Conservation (phyloP, 2,329 filamentous ascomycete species). For the Beauveria sp. region DNA sequence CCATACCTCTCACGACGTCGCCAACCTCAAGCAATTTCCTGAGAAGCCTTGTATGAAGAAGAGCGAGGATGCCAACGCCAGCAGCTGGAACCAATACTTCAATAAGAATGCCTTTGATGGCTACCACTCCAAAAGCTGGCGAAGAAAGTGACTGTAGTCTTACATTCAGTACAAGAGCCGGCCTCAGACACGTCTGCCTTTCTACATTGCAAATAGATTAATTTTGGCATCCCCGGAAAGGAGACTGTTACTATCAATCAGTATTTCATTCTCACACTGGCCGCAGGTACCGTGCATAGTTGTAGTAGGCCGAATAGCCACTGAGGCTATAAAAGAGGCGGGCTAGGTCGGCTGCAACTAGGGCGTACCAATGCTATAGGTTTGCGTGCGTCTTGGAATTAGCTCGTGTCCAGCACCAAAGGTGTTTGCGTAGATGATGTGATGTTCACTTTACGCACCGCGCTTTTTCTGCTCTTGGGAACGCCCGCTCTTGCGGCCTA, state of each 20-base stretch:
- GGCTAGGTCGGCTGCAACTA: too few species aligned
- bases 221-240: background rate
- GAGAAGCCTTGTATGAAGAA: constrained; percentile 48
- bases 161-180: background rate
- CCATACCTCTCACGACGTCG: constrained; percentile 84
- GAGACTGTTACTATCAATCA: background rate
- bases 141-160: constrained; percentile 10
- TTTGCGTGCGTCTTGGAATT: too few species aligned
- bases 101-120: constrained; percentile 58
- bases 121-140: constrained; percentile 38
- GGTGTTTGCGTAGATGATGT: too few species aligned
- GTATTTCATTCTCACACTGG: background rate
- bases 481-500: too few species aligned
- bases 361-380: too few species aligned
- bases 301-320: too few species aligned
- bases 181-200: background rate
- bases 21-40: constrained; percentile 77
- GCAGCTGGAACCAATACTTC: constrained; percentile 81
- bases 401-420: too few species aligned
- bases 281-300: too few species aligned
- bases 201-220: background rate
- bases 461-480: too few species aligned
- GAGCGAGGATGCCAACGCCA: constrained; percentile 51
- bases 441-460: too few species aligned
- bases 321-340: too few species aligned